Percentiles rank a stretch among this genome's conserved stretches.
Conservation (phyloP, 805 yeast genomes). For the Cyberlindnera petersonii region DNA sequence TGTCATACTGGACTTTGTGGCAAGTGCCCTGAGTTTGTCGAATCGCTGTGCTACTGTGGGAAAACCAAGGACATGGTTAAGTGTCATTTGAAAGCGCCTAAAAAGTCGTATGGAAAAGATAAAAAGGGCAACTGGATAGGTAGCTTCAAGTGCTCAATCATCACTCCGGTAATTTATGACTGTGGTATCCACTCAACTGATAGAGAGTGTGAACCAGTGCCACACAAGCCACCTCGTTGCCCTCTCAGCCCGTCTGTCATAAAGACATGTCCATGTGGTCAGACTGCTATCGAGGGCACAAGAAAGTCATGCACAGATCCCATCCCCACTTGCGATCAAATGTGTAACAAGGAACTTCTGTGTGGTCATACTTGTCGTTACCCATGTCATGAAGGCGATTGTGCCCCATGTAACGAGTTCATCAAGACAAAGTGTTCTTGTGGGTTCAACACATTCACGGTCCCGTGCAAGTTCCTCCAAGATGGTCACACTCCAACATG, state of each 20-base stretch:
- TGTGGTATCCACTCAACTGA: slow-evolving; percentile 68
- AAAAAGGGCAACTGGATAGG: slow-evolving; percentile 45
- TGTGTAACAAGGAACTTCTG: slow-evolving; percentile 56
- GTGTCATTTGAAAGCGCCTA: slow-evolving; percentile 43
- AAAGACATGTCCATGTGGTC: slow-evolving; percentile 80
- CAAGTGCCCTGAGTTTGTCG: slow-evolving; percentile 49
- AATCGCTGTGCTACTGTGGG: slow-evolving; percentile 75
- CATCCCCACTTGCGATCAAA: slow-evolving; percentile 65
- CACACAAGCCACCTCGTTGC: slow-evolving; percentile 42
- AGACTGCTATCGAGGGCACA: slow-evolving; percentile 40
- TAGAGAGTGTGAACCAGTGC: slow-evolving; percentile 32
- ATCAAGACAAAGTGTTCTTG: slow-evolving; percentile 60
- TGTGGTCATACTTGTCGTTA: slow-evolving; percentile 79
- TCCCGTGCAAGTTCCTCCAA: slow-evolving; percentile 60
- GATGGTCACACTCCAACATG: slow-evolving; percentile 57
- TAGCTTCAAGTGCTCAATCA: slow-evolving; percentile 42
- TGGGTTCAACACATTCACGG: slow-evolving; percentile 48
- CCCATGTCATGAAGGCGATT: slow-evolving; percentile 74
- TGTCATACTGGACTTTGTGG: slow-evolving; percentile 90
- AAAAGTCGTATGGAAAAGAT: slow-evolving; percentile 27
- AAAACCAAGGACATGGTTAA: slow-evolving; percentile 37
- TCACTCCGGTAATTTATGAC: slow-evolving; percentile 46
- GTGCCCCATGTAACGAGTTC: slow-evolving; percentile 60
- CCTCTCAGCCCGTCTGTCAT: slow-evolving; percentile 56
- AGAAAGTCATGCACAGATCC: slow-evolving; percentile 70